phyloP scores from a whole-genome alignment of 441 rosid species.

The Euphorbia corollata region DNA sequence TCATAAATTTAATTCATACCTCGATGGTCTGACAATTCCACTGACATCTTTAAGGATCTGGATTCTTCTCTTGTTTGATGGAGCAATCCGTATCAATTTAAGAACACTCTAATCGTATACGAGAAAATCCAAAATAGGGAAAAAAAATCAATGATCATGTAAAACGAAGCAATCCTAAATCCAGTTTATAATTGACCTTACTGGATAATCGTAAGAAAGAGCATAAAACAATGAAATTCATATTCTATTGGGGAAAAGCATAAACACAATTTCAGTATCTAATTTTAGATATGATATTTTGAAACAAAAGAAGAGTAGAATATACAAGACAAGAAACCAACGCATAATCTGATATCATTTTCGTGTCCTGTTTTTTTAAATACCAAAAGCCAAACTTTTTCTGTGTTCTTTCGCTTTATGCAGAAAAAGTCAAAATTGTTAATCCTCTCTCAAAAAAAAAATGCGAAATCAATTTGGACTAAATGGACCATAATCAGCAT shows the following conservation, averaged over 20 bases:
- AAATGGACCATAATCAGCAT: not conserved
- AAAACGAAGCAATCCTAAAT: not conserved
- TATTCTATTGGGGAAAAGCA: not conserved
- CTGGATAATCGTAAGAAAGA: not conserved
- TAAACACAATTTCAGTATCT: too few species aligned
- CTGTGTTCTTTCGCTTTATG: not conserved
- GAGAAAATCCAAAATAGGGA: not conserved
- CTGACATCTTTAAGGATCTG: slow-evolving; percentile 58
- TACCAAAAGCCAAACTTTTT: not conserved
- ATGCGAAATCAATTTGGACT: not conserved
- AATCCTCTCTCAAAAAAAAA: not conserved
- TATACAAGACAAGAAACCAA: too few species aligned
- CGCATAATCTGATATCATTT: not conserved
- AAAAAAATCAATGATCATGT: not conserved
- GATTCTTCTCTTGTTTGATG: slow-evolving; percentile 56
- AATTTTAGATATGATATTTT: too few species aligned
- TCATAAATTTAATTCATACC: slow-evolving; percentile 32
- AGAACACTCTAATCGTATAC: slow-evolving; percentile 39
- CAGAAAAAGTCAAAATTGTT: not conserved
- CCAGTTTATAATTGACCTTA: not conserved
- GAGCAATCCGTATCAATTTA: slow-evolving; percentile 47
- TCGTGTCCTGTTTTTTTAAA: too few species aligned
- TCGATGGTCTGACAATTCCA: slow-evolving; percentile 71
- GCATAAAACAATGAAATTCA: not conserved
- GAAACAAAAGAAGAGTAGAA: too few species aligned